These are phyloP conservation scores for Cyclotella choctawhatcheeana DNA, from an alignment of 108 stramenopile genomes.

Conservation along the genomic window DNA sequence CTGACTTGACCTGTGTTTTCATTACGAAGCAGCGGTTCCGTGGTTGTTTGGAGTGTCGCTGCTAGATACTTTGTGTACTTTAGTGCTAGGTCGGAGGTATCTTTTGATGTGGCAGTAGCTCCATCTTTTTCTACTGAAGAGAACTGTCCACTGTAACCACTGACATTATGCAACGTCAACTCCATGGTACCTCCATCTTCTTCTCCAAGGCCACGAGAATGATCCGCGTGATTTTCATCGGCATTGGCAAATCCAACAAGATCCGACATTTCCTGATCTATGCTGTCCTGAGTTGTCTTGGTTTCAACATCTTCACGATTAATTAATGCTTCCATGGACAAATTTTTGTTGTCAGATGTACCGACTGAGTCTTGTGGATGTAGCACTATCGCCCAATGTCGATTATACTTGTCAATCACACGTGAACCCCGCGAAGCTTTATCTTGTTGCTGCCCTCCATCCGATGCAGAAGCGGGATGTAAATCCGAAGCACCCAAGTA, in stretches of 20 bases:
- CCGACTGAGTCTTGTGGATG: conserved; percentile 74
- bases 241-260: conserved; percentile 81
- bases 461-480: conserved; percentile 60
- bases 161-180: conserved; percentile 72
- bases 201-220: conserved; percentile 74
- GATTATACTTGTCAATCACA: conserved; percentile 88
- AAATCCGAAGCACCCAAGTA: conserved; percentile 71
- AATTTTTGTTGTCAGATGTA: too few relatives aligned
- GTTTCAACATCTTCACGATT: conserved; percentile 76
- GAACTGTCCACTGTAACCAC: conserved; percentile 65
- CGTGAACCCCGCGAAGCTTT: conserved; percentile 65
- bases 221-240: conserved; percentile 65
- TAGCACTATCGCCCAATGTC: conserved; percentile 88
- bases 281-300: too few relatives aligned
- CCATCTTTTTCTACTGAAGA: background rate
- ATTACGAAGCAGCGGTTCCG: conserved; percentile 32
- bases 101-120: conserved; percentile 32
- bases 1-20: conserved; percentile 27
- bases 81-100: conserved; percentile 45
- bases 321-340: conserved; percentile 52
- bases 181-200: conserved; percentile 50
- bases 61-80: conserved; percentile 65
- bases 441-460: conserved; percentile 55
- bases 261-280: conserved; percentile 74
- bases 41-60: conserved; percentile 36